Evolutionary conservation across 177 flowering plant species (phyloP), one percentile per base, ranked within the genome.

Genomic region (Vitis hybrid): DNA sequence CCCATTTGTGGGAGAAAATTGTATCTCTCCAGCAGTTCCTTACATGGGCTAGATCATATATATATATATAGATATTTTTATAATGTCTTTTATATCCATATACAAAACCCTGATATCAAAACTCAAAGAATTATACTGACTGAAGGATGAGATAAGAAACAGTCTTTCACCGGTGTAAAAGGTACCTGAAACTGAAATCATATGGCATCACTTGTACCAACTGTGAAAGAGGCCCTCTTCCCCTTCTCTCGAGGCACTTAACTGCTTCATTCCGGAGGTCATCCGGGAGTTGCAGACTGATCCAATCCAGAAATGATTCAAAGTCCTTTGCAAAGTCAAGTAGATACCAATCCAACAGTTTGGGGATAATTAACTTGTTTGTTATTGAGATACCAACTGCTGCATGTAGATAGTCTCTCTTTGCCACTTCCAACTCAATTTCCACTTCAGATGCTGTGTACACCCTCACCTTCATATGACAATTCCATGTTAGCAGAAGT

Each of bases 301-400:
- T 66, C 90, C 92, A 86, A 62, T 88, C 90, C 1, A 85, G 66
- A 76, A 86, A 68, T 14, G 88, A 81, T 19, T 85, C 84, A 78
- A 82, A 64, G 62, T 86, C 89, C 75, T 86, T 86, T 27, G 89
- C 90, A 72, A 88, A 88, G 79, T 88, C 92, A 1, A 82, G 88
- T 2, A 79, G 75, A 69, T 85, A 90, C 90, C 86, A 85, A 78
- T 79, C 86, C 70, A 83, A 69, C 61, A 85, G 55, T 79, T 90
- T 90, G 1, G 94, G 91, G 27, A 88, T 73, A 13, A 78, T 75
- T 49, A 91, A 14, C 74, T 89, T 88, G 74, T 85, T 77, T 11
- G 72, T 51, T 52, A 64, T 56, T 27, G 88, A 80, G 35, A 87
- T 82, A 54, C 86, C 84, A 64, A 84, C 77, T 62, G 89, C 73